Evolutionary conservation across 805 yeast genomes (phyloP).

Genomic region (Saccharomycopsis amapae): DNA sequence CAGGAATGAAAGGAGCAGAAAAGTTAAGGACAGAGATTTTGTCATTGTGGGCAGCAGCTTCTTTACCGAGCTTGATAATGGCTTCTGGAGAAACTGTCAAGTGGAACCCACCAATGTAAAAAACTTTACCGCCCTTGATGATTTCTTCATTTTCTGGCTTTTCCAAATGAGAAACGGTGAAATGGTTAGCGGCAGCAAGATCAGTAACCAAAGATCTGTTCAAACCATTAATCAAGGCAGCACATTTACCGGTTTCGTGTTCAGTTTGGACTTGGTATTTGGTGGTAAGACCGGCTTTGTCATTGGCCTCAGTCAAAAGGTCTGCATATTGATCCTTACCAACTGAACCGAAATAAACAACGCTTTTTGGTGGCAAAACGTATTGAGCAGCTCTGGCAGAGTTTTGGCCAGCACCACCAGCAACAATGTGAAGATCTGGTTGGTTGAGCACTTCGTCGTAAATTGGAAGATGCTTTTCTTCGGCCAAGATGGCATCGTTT

Average conservation of each 20-base stretch:
- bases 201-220: conserved; percentile 94
- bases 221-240: conserved; percentile 82
- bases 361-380: conserved; percentile 71
- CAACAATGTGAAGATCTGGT: conserved; percentile 62
- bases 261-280: conserved; percentile 74
- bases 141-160: conserved; percentile 81
- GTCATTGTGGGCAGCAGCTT: conserved; percentile 72
- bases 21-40: conserved; percentile 78
- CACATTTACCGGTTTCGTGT: conserved; percentile 93
- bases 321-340: conserved; percentile 88
- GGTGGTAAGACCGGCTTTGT: conserved; percentile 80
- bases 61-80: conserved; percentile 80
- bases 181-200: conserved; percentile 96
- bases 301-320: conserved; percentile 74
- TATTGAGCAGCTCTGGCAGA: conserved; percentile 98
- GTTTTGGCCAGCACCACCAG: conserved; percentile 99
- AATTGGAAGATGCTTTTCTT: conserved; percentile 78
- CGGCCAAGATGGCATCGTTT: conserved; percentile 88
- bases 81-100: conserved; percentile 97
- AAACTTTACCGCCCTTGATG: conserved; percentile 74
- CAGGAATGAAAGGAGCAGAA: conserved; percentile 95
- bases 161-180: conserved; percentile 81
- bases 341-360: conserved; percentile 92
- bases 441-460: conserved; percentile 66
- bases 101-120: conserved; percentile 98